Evolutionary conservation across 2,329 filamentous ascomycete genomes (phyloP).

Genomic region (Hypoxylon sp.): DNA sequence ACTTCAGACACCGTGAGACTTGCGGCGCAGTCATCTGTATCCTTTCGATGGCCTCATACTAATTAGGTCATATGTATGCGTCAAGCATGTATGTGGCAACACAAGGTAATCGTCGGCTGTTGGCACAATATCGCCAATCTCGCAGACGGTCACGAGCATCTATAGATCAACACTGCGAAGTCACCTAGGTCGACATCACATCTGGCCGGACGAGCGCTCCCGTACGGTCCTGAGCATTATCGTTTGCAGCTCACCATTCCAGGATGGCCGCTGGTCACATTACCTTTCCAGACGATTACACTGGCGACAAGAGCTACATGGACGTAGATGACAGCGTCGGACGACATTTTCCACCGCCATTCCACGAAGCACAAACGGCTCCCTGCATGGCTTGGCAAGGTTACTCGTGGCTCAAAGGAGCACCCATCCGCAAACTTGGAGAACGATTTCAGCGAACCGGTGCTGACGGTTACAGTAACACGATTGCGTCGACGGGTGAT

Average conservation of each 20-base stretch:
- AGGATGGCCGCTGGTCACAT: constrained; percentile 28
- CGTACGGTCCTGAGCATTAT: constrained; percentile 24
- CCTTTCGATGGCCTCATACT: background rate
- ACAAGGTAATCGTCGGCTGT: constrained; percentile 29
- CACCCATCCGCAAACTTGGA: constrained; percentile 34
- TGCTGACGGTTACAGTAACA: constrained; percentile 20
- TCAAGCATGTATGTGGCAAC: constrained; percentile 26
- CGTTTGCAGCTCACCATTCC: constrained; percentile 24
- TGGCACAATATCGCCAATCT: constrained; percentile 50
- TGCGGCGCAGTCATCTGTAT: background rate
- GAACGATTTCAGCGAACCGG: constrained; percentile 17
- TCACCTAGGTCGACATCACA: constrained; percentile 19
- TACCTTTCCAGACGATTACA: constrained; percentile 4
- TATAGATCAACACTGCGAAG: constrained; percentile 18
- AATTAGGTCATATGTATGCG: constrained; percentile 1
- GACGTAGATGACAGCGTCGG: constrained; percentile 27
- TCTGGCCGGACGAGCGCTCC: constrained; percentile 17
- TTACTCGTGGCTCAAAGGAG: constrained; percentile 33
- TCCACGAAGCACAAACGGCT: constrained; percentile 41
- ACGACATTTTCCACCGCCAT: constrained; percentile 38
- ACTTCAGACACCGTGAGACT: background rate
- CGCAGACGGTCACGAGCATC: constrained; percentile 43
- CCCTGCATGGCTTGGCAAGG: constrained; percentile 38
- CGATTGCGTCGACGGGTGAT: constrained; percentile 24
- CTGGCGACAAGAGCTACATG: constrained; percentile 14